Evolutionary conservation across 2,329 filamentous ascomycete species (phyloP), one percentile per base, ranked within the genome.

Genomic region (Paecilomyces fulvus): DNA sequence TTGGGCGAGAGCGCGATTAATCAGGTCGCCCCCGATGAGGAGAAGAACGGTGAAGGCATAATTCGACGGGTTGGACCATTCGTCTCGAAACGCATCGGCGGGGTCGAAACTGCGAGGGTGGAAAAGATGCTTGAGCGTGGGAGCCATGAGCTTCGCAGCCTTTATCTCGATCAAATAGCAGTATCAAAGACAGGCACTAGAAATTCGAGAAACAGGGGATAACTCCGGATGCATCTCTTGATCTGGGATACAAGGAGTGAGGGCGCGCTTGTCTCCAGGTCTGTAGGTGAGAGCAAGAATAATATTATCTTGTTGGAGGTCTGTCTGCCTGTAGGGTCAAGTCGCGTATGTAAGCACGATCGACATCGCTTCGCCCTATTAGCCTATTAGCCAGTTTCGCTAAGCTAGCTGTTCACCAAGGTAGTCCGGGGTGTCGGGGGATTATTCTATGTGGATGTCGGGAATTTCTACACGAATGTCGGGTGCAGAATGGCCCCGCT

Each of bases 1-100:
- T 51, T 73, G 71, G 0, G 72, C 71, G 5, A 74, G 54, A 1
- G 73, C 71, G n/a, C 59, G 60, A 20, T 62, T 58, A 20, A 75
- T 63, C 2, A 75, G 59, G 58, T 75, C 70, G 7, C 67, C 65
- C 33, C 71, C 72, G 30, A 75, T 57, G 43, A 75, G 59, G 7
- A 75, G 65, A 11, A 75, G 67, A 10, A 75, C 54, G 0, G 67
- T 64, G 49, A 73, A 64, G 5, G 67, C 61, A 46, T 33, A 33
- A 33, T 33, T 71, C 67, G 7, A 30, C 55, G 8, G 69, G 69
- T 58, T 31, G 11, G 57, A 56, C 57, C 57, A 58, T 48, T 58
- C 57, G 20, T 43, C 31, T 23, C 23, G 25, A 28, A 58, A 58
- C 4, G 54, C 51, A 33, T 54, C 30, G 3, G 54, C 31, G 23